Percentiles rank a stretch among this genome's conserved stretches.
These are phyloP conservation scores for Lactarius psammicola DNA, from an alignment of 768 basidiomycete genomes.

Conservation along the genomic window DNA sequence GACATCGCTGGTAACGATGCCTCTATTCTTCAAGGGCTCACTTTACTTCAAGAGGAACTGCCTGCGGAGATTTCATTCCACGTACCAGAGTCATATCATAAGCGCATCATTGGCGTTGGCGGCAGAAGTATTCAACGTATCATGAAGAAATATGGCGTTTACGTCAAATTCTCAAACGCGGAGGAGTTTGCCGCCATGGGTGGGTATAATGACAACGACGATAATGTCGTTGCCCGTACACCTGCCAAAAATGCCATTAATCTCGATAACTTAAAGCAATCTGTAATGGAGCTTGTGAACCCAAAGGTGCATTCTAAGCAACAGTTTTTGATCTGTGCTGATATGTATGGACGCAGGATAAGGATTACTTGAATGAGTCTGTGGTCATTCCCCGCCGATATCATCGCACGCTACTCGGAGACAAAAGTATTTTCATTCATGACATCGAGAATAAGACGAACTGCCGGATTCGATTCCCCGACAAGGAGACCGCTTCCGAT, in stretches of 20 bases:
- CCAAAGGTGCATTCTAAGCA: slow-evolving; percentile 67
- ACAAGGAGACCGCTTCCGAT: slow-evolving; percentile 92
- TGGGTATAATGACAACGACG: slow-evolving; percentile 95
- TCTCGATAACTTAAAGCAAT: slow-evolving; percentile 90
- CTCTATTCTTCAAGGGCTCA: slow-evolving; percentile 85
- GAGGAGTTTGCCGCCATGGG: slow-evolving; percentile 95
- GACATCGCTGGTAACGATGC: slow-evolving; percentile 83
- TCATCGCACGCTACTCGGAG: slow-evolving; percentile 91
- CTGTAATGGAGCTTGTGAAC: slow-evolving; percentile 96
- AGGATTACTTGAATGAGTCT: slow-evolving; percentile 93
- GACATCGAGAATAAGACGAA: slow-evolving; percentile 98
- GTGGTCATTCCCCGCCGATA: slow-evolving; percentile 92
- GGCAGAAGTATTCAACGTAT: slow-evolving; percentile 98
- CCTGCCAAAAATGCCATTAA: slow-evolving; percentile 97
- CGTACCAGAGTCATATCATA: slow-evolving; percentile 97
- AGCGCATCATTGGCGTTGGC: slow-evolving; percentile 97
- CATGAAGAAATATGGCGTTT: slow-evolving; percentile 99
- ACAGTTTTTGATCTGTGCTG: slow-evolving; percentile 13
- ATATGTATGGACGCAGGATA: slow-evolving; percentile 58
- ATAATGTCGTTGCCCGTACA: slow-evolving; percentile 97
- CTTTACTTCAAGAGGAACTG: slow-evolving; percentile 92
- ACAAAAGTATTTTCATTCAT: slow-evolving; percentile 95
- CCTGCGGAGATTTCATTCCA: slow-evolving; percentile 99
- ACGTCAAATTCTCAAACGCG: slow-evolving; percentile 98
- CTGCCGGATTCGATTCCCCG: slow-evolving; percentile 87